Conservation (phyloP, 1,139 yeast genomes). For the Debaryomyces nepalensis region DNA sequence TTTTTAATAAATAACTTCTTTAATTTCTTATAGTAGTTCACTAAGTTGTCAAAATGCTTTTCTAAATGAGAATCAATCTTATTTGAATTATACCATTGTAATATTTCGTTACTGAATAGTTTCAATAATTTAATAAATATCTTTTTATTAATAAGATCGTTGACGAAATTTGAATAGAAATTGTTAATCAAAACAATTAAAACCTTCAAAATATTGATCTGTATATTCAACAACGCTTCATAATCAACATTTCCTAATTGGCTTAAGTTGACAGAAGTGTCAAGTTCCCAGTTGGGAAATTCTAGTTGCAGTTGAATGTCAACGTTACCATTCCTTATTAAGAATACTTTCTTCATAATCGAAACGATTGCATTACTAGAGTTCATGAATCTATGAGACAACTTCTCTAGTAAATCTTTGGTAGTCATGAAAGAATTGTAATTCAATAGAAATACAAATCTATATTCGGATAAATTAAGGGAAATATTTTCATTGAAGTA, state of each 20-base stretch:
- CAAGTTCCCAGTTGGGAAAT: conserved; percentile 61
- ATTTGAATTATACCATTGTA: conserved; percentile 70
- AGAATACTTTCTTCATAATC: conserved; percentile 41
- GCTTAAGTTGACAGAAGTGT: conserved; percentile 38
- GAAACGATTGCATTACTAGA: conserved; percentile 55
- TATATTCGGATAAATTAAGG: conserved; percentile 49
- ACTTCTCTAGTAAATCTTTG: conserved; percentile 45
- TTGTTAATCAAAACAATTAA: conserved; percentile 71
- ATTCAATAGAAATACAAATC: conserved; percentile 49
- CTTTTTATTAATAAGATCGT: conserved; percentile 64
- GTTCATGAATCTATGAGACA: conserved; percentile 49
- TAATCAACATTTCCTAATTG: conserved; percentile 54
- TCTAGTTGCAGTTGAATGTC: conserved; percentile 18
- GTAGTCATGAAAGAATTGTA: conserved; percentile 50
- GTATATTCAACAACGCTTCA: conserved; percentile 69
- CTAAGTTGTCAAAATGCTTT: conserved; percentile 53
- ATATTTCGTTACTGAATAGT: conserved; percentile 67
- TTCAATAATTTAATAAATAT: conserved; percentile 70
- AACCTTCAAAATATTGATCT: conserved; percentile 81
- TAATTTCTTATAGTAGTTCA: conserved; percentile 65
- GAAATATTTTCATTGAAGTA: conserved; percentile 42
- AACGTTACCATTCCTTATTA: conserved; percentile 18
- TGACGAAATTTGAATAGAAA: conserved; percentile 76
- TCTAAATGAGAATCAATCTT: conserved; percentile 48
- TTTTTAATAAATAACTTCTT: conserved; percentile 78